A percentile compares a stretch with the other conserved stretches of the same genome.
Evolutionary conservation across 148 eudicot species (phyloP).

Genomic region (Camellia sinensis): DNA sequence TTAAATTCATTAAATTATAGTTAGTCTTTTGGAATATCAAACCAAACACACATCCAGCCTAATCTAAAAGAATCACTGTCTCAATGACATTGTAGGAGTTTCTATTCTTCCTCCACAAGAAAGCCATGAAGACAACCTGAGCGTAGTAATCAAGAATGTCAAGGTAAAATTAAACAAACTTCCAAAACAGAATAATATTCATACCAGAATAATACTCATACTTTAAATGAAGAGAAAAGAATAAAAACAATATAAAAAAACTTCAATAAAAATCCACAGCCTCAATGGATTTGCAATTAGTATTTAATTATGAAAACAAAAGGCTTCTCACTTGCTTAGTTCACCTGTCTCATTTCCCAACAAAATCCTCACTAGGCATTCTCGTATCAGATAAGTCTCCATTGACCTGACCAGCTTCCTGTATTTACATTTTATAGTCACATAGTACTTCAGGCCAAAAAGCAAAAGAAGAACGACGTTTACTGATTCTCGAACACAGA

Average conservation of each 20-base stretch:
- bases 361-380: conserved; percentile 16
- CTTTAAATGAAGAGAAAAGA: neutral
- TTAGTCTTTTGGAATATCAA: neutral
- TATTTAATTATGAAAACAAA: conserved; percentile 12
- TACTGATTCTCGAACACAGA: conserved; percentile 3
- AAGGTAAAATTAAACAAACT: neutral
- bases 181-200: neutral
- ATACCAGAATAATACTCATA: neutral
- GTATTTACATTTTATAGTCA: conserved; percentile 27
- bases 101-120: neutral
- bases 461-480: neutral
- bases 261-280: neutral
- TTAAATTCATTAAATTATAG: neutral
- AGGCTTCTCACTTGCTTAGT: conserved; percentile 48
- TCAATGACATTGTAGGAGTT: neutral
- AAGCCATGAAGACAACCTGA: neutral
- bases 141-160: neutral
- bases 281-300: conserved; percentile 3
- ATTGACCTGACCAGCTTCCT: conserved; percentile 37
- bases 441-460: conserved; percentile 1
- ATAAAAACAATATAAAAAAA: neutral
- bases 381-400: conserved; percentile 21
- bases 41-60: neutral
- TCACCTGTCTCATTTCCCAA: conserved; percentile 58
- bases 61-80: conserved; percentile 1